These are phyloP conservation scores for Cladosporium sp. DNA, from an alignment of 2,329 filamentous ascomycete species.

Conservation along the genomic window DNA sequence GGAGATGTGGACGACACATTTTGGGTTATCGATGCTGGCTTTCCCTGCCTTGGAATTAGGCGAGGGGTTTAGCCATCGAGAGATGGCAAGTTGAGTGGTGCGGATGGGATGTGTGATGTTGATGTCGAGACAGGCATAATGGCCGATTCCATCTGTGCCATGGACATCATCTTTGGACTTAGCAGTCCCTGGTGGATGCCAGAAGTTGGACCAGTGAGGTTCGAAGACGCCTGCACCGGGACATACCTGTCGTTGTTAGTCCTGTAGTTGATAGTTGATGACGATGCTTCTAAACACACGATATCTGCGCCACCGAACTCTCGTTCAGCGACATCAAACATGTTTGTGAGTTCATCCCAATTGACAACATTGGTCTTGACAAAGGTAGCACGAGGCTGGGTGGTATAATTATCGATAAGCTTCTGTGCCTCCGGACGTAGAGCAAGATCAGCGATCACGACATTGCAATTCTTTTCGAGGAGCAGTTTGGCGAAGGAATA, in stretches of 20 bases:
- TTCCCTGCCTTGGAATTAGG: slow-evolving; percentile 24
- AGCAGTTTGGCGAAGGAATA: slow-evolving; percentile 43
- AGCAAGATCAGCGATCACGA: slow-evolving; percentile 45
- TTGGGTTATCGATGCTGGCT: slow-evolving; percentile 38
- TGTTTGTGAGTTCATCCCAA: slow-evolving; percentile 46
- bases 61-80: slow-evolving; percentile 38
- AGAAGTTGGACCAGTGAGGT: slow-evolving; percentile 46
- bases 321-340: slow-evolving; percentile 47
- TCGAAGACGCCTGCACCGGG: slow-evolving; percentile 49
- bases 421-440: slow-evolving; percentile 45
- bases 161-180: slow-evolving; percentile 32
- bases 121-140: slow-evolving; percentile 41
- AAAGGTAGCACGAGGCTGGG: slow-evolving; percentile 38
- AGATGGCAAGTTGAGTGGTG: slow-evolving; percentile 45
- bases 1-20: slow-evolving; percentile 42
- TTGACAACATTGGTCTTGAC: slow-evolving; percentile 45
- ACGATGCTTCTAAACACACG: slow-evolving; percentile 32
- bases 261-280: slow-evolving; percentile 1
- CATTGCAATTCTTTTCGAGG: slow-evolving; percentile 42
- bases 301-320: slow-evolving; percentile 47
- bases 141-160: slow-evolving; percentile 22
- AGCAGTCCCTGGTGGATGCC: slow-evolving; percentile 41
- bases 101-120: slow-evolving; percentile 48
- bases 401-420: slow-evolving; percentile 36
- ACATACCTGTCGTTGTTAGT: slow-evolving; percentile 30